A percentile compares a stretch with the other conserved stretches of the same genome.
Evolutionary conservation across 306 rosid species (phyloP).

Genomic region (Ormosia semicastrata): DNA sequence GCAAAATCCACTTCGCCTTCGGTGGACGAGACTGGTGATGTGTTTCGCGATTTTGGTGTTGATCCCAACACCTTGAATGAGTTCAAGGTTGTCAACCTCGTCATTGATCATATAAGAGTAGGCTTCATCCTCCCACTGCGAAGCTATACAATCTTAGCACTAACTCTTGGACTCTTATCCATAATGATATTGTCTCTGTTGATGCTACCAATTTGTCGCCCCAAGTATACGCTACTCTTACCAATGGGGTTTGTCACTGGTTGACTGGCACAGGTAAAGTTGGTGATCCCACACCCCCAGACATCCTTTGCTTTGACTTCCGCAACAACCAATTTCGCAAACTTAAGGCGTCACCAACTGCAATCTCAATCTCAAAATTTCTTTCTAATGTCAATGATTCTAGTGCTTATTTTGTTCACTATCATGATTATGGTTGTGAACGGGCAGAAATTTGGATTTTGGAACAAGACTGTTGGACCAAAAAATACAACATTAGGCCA

Average conservation of each 20-base stretch:
- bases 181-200: neutral
- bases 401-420: too few species aligned
- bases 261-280: too few species aligned
- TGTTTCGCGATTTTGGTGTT: constrained; percentile 1
- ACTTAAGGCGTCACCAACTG: neutral
- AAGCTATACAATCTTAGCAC: neutral
- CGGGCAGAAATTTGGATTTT: neutral
- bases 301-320: neutral
- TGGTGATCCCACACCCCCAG: too few species aligned
- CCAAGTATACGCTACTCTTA: too few species aligned
- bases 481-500: neutral
- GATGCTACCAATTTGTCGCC: too few species aligned
- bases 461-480: neutral
- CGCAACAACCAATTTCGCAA: neutral
- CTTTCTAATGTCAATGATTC: too few species aligned
- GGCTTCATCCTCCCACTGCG: neutral
- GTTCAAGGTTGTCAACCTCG: neutral
- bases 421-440: too few species aligned
- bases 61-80: too few species aligned
- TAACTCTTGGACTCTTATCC: neutral
- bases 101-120: neutral
- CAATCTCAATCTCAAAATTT: too few species aligned
- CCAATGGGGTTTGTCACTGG: constrained; percentile 18
- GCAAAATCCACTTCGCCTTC: too few species aligned
- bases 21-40: too few species aligned